Evolutionary conservation across 2,329 filamentous ascomycete species (phyloP).

Genomic region (Ophiostoma tasmaniense): DNA sequence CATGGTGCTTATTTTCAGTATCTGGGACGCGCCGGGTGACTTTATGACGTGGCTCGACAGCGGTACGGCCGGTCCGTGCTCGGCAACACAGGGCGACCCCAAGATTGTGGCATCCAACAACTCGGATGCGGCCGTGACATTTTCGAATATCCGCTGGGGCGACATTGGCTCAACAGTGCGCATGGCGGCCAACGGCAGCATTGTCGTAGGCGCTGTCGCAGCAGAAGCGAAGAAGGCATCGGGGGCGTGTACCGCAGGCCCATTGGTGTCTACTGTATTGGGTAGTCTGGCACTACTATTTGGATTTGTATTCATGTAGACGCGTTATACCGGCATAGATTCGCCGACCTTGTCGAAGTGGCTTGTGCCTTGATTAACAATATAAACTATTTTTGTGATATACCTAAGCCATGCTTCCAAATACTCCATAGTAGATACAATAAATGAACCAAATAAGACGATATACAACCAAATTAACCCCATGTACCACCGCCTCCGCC

Average conservation of each 20-base stretch:
- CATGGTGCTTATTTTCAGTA: not conserved
- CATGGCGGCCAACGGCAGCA: too few relatives aligned
- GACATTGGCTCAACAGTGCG: too few relatives aligned
- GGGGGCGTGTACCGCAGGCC: too few relatives aligned
- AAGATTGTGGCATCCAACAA: too few relatives aligned
- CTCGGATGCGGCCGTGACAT: too few relatives aligned
- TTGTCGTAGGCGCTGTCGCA: too few relatives aligned
- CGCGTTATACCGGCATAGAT: not conserved
- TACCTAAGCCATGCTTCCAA: not conserved
- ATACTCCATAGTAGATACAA: not conserved
- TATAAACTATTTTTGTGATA: not conserved
- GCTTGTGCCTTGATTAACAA: not conserved
- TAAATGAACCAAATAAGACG: not conserved
- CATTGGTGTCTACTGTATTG: not conserved
- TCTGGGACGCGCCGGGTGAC: too few relatives aligned
- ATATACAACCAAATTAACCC: conserved; percentile 46
- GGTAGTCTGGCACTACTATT: not conserved
- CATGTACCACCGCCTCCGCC: conserved; percentile 86
- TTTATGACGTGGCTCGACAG: too few relatives aligned
- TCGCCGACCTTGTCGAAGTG: not conserved
- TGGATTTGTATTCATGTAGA: not conserved
- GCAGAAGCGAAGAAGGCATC: too few relatives aligned
- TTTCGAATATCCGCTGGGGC: too few relatives aligned
- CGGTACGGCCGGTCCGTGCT: too few relatives aligned
- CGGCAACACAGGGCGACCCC: too few relatives aligned